Percentiles rank a stretch among this genome's conserved stretches.
Conservation (phyloP, 176 grass and related monocot genomes). For the Musa schizocarpa region DNA sequence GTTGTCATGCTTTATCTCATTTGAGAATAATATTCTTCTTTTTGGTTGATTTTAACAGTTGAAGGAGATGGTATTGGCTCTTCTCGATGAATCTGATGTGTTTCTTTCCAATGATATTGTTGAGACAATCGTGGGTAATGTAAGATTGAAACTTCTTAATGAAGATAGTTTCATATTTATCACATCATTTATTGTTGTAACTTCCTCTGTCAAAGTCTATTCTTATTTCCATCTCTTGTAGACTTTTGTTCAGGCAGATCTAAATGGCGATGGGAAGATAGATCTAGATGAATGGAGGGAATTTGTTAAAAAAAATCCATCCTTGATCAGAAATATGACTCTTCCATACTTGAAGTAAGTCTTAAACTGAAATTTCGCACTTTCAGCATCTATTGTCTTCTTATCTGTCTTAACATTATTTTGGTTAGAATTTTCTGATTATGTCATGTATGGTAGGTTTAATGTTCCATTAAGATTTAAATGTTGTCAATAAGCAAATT, state of each 20-base stretch:
- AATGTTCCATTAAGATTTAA: neutral
- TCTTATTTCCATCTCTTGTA: slow-evolving; percentile 7
- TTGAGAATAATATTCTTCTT: neutral
- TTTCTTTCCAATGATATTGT: slow-evolving; percentile 67
- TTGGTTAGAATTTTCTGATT: neutral
- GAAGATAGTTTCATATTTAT: neutral
- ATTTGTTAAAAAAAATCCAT: slow-evolving; percentile 60
- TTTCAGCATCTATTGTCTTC: neutral
- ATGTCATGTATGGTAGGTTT: neutral
- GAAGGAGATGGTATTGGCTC: slow-evolving; percentile 85
- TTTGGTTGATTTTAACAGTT: slow-evolving; percentile 25
- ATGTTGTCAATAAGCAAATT: no score
- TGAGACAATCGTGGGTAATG: slow-evolving; percentile 71
- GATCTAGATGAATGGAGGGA: slow-evolving; percentile 62
- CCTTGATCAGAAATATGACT: slow-evolving; percentile 61
- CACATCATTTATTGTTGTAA: neutral
- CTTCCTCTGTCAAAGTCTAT: neutral
- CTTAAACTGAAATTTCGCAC: neutral
- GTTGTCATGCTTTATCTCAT: neutral
- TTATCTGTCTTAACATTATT: no score
- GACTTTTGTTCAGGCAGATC: slow-evolving; percentile 76
- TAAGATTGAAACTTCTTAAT: neutral
- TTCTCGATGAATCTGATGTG: slow-evolving; percentile 73
- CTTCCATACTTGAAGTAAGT: slow-evolving; percentile 73
- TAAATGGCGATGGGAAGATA: slow-evolving; percentile 70